Evolutionary conservation across 192 early-diverging fungal genomes (phyloP), one percentile per base, ranked within the genome.

Genomic region (Coemansia sp.): DNA sequence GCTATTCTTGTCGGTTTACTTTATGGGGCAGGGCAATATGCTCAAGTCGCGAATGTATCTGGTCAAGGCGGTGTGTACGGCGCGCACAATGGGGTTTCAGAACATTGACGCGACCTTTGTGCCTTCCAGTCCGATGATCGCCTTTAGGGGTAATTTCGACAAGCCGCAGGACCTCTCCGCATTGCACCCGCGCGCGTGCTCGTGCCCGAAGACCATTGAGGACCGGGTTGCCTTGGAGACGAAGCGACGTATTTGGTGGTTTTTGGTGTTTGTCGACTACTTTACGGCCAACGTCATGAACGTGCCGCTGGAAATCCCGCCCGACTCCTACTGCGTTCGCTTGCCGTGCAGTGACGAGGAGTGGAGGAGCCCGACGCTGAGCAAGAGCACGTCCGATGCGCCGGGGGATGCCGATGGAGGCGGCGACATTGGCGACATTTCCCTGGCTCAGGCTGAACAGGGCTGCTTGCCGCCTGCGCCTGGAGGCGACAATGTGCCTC

Each of bases 251-350:
- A 76, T 82, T 60, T 82, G 79, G 79, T 82, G 79, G 79, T 82
- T 76, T 62, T 60, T 82, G 26, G 79, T 82, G 5, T 82, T 76
- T 65, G 79, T 82, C 33, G 79, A 82, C 67, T 82, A 82, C 57
- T 75, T 82, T 21, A 82, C 79, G 2, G 79, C 79, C 42, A 82
- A 76, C 39, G 79, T 82, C n/a, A 82, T 82, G 79, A 72, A 82
- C 26, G 74, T 82, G 60, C 79, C 79, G 20, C 48, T 82, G 38
- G 79, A 82, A 66, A 76, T 82, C 21, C 69, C 79, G 64, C 70
- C 74, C 5, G 79, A 82, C 42, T 82, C 79, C 14, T 82, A 76
- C 51, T 82, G 79, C 64, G 79, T 82, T 67, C 73, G 79, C 3
- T 62, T 82, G 56, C 79, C 79, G 50, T 82, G 79, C 67, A 82